phyloP scores from a whole-genome alignment of 352 stramenopile genomes.

The Phytophthora quininea region DNA sequence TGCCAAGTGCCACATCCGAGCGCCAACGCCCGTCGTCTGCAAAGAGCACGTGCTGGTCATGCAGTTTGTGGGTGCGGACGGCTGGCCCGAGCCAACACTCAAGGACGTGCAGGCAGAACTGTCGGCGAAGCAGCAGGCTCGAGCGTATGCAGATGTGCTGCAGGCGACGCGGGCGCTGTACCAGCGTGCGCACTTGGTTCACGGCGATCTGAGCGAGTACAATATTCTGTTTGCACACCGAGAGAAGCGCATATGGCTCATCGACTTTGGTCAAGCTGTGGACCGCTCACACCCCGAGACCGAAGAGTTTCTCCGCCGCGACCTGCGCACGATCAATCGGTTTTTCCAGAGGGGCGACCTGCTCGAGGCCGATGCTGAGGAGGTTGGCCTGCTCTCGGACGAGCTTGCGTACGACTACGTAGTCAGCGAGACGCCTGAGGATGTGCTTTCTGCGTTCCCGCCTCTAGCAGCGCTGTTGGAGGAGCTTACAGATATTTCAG shows the following conservation, averaged over 20 bases:
- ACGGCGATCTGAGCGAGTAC: conserved; percentile 85
- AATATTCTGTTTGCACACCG: conserved; percentile 84
- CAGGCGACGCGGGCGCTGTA: conserved; percentile 53
- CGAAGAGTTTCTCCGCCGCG: conserved; percentile 65
- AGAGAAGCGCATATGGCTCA: conserved; percentile 81
- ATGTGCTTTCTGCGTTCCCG: conserved; percentile 35
- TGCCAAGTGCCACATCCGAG: conserved; percentile 49
- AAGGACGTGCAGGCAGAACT: conserved; percentile 56
- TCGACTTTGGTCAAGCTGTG: conserved; percentile 93
- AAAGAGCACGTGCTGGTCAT: conserved; percentile 81
- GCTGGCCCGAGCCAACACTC: conserved; percentile 67
- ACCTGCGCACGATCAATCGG: conserved; percentile 73
- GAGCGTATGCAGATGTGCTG: conserved; percentile 64
- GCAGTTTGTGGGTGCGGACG: conserved; percentile 66
- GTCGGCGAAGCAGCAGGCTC: conserved; percentile 56
- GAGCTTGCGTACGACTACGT: conserved; percentile 54
- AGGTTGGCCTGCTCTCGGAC: conserved; percentile 48
- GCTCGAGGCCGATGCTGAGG: conserved; percentile 35
- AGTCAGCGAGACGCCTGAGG: conserved; percentile 32
- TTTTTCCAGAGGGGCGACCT: conserved; percentile 79
- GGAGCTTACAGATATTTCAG: conserved; percentile 34
- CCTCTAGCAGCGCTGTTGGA: conserved; percentile 43
- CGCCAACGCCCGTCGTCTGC: conserved; percentile 48
- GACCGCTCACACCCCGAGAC: conserved; percentile 80
- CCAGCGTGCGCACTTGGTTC: conserved; percentile 60